Evolutionary conservation across 2,329 filamentous ascomycete genomes (phyloP), one percentile per base, ranked within the genome.

Genomic region (Fusarium sp.): DNA sequence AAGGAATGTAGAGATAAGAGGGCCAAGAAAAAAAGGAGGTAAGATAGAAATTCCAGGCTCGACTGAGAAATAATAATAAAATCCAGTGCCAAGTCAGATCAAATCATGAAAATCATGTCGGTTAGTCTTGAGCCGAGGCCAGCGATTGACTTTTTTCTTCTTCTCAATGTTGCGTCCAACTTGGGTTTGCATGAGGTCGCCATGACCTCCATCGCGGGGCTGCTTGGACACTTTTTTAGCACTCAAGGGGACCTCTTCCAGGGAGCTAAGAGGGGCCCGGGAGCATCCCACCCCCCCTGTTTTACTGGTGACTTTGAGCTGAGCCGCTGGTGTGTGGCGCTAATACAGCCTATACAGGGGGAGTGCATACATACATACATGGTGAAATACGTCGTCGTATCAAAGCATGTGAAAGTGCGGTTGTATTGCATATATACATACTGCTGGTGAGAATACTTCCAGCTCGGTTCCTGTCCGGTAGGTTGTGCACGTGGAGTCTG

Each of bases 361-460:
- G 19, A 19, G 19, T 19, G 19, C 19, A 19, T 19, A 19, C 19
- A 19, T 19, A 19, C 19, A 19, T 19, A 19, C 19, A 19, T 19
- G 4, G 19, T 3, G 19, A 19, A 19, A 19, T 19, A 19, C 19
- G 19, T 19, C 13, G 31, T 33, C 13, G 31, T 33, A 51, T 55
- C 48, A 44, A 53, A 63, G 65, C 67, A 69, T 69, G 67, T 69
- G 67, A 70, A 70, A 66, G 52, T 63, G 63, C 43, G 50, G 54
- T 66, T 60, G 62, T 63, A 66, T 69, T 58, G 66, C 66, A 57
- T 69, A 33, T 11, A 9, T 13, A 11, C 19, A 9, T 31, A 38
- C 49, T 67, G 63, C 39, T 61, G 57, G 53, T 57, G 47, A 58
- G 47, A 50, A 51, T 39, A 56, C 31, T 51, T 21, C 46, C 44